These are phyloP conservation scores for Iberis pinnata DNA, from an alignment of 345 rosid genomes.

Conservation along the genomic window DNA sequence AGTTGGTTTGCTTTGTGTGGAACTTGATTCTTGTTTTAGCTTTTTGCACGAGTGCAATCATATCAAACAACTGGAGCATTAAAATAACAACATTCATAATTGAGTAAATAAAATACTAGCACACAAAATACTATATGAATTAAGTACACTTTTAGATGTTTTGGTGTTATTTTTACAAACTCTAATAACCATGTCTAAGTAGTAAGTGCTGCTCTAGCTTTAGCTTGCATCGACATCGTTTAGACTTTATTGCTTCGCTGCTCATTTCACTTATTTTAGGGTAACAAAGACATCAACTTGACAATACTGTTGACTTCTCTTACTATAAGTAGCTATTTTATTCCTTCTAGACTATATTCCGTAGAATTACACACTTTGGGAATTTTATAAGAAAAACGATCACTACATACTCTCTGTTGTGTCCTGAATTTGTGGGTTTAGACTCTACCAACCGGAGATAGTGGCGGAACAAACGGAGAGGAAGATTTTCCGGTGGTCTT, in stretches of 20 bases:
- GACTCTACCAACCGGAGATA: slow-evolving; percentile 78
- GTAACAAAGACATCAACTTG: no score
- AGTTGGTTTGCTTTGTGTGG: slow-evolving; percentile 29
- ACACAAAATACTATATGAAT: slow-evolving; percentile 8
- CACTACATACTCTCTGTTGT: neutral
- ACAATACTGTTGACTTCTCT: no score
- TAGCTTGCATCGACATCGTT: no score
- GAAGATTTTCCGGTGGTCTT: slow-evolving; percentile 11
- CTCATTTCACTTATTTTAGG: no score
- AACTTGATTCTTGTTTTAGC: slow-evolving; percentile 30
- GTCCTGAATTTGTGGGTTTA: slow-evolving; percentile 18
- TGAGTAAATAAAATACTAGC: neutral
- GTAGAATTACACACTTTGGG: neutral
- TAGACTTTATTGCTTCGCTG: no score
- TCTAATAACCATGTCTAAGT: no score
- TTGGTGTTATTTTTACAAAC: no score
- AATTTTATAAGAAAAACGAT: neutral
- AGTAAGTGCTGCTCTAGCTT: no score
- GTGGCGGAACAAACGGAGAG: slow-evolving; percentile 60
- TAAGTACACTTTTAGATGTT: slow-evolving; percentile 14
- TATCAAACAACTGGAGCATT: slow-evolving; percentile 22
- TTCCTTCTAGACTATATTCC: no score
- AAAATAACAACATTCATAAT: slow-evolving; percentile 1
- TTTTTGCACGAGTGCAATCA: slow-evolving; percentile 39
- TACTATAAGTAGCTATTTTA: no score